phyloP scores from a whole-genome alignment of 306 rosid species.

The Alnus glutinosa region DNA sequence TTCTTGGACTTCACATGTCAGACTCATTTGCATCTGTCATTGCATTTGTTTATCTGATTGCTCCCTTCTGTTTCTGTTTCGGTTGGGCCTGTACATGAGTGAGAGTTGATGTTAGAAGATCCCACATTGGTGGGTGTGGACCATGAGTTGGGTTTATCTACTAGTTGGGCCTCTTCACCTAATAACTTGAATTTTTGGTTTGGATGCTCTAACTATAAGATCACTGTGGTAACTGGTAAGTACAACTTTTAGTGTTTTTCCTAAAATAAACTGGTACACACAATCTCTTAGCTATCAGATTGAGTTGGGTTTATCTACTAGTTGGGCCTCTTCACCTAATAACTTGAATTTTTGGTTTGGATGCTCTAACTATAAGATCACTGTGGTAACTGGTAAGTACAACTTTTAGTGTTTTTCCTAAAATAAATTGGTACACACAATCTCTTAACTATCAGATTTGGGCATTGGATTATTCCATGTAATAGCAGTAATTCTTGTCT shows the following conservation, averaged over 20 bases:
- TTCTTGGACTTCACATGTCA: neutral
- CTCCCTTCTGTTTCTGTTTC: neutral
- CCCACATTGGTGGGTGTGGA: neutral
- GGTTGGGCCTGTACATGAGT: neutral
- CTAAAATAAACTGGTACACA: too few relatives aligned
- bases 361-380: neutral
- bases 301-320: neutral
- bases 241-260: neutral
- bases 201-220: neutral
- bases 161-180: neutral
- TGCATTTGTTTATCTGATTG: neutral
- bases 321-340: neutral
- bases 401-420: neutral
- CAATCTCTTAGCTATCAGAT: too few relatives aligned
- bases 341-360: neutral
- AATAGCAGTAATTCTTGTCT: neutral
- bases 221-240: too few relatives aligned
- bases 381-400: neutral
- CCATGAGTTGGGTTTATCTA: neutral
- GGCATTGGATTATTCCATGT: slow-evolving; percentile 3
- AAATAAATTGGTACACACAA: neutral
- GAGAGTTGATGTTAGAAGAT: neutral
- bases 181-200: neutral
- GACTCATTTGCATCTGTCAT: neutral
- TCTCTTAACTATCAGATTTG: neutral